Conservation (phyloP, 2,329 filamentous ascomycete species). For the Lasiodiplodia citricola region DNA sequence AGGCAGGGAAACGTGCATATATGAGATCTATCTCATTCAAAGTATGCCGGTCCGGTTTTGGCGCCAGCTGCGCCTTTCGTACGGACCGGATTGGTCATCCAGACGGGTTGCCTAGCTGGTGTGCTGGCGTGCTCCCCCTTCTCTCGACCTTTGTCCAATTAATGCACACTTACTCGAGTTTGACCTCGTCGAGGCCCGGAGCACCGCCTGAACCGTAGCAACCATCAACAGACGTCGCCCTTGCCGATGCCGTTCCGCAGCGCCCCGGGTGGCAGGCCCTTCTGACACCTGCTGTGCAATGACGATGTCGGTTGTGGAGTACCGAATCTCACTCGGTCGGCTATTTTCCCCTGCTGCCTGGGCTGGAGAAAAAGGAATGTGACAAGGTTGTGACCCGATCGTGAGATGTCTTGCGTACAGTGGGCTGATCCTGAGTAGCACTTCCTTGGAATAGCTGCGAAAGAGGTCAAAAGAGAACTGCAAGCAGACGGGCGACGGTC, state of each 20-base stretch:
- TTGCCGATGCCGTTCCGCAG: background rate
- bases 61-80: background rate
- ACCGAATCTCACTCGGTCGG: slow-evolving; percentile 6
- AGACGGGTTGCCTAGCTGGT: background rate
- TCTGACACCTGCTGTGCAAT: background rate
- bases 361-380: background rate
- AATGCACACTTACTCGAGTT: background rate
- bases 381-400: slow-evolving; percentile 1
- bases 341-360: background rate
- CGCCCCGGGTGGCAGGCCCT: background rate
- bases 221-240: background rate
- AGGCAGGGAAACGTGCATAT: slow-evolving; percentile 7
- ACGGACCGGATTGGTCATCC: background rate
- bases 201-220: background rate
- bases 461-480: background rate
- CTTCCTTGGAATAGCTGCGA: background rate
- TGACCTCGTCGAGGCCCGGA: background rate
- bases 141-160: background rate
- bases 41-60: background rate
- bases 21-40: slow-evolving; percentile 24
- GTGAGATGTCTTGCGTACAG: slow-evolving; percentile 3
- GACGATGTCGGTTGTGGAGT: slow-evolving; percentile 3
- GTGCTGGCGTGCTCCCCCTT: slow-evolving; percentile 5
- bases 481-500: slow-evolving; percentile 7
- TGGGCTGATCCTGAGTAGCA: slow-evolving; percentile 10